Evolutionary conservation across 2,329 filamentous ascomycete genomes (phyloP).

Genomic region (Tetracladium maxilliforme): DNA sequence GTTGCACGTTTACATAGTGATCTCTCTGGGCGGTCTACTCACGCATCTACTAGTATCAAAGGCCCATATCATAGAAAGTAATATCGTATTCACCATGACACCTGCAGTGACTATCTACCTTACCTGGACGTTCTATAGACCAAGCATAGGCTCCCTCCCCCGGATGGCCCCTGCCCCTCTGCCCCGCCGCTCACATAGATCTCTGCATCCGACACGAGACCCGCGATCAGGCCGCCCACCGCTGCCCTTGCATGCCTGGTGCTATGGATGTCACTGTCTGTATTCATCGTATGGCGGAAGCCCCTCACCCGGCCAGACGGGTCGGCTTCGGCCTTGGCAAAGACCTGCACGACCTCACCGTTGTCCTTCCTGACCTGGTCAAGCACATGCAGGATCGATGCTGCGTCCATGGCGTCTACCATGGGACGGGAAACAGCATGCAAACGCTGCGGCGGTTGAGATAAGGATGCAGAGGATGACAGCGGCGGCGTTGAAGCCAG

Average conservation of each 20-base stretch:
- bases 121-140: too few relatives aligned
- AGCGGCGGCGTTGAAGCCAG: slow-evolving; percentile 11
- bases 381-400: slow-evolving; percentile 6
- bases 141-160: slow-evolving; percentile 14
- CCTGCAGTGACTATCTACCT: too few relatives aligned
- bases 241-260: slow-evolving; percentile 16
- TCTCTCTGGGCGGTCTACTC: too few relatives aligned
- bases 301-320: slow-evolving; percentile 11
- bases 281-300: slow-evolving; percentile 15
- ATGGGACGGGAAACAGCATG: slow-evolving; percentile 10
- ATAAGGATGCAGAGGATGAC: too few relatives aligned
- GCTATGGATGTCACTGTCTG: slow-evolving; percentile 14
- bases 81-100: too few relatives aligned
- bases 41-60: too few relatives aligned
- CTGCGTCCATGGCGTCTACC: slow-evolving; percentile 14
- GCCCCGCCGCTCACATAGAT: slow-evolving; percentile 16
- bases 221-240: slow-evolving; percentile 15
- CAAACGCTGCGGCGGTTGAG: slow-evolving; percentile 6
- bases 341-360: slow-evolving; percentile 13
- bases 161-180: slow-evolving; percentile 15
- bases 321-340: slow-evolving; percentile 16
- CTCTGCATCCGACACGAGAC: slow-evolving; percentile 12
- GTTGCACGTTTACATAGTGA: too few relatives aligned
- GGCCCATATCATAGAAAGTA: too few relatives aligned
- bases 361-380: slow-evolving; percentile 7